Base-by-base conservation (phyloP, 1,139 yeast genomes). In the Blastobotrys ciferrii region DNA sequence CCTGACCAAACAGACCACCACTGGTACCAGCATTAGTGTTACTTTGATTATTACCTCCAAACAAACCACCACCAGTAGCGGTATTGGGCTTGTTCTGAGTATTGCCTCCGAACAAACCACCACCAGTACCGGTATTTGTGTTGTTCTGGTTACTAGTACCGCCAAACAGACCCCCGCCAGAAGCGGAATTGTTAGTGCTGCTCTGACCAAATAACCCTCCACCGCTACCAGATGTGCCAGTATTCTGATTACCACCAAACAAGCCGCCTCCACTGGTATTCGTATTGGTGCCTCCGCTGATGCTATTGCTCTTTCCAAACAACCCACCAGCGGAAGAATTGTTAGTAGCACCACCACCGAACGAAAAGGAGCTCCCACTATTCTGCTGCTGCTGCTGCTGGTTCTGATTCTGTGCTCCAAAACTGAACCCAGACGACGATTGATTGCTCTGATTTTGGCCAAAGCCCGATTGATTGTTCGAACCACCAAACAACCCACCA, bases 1-100 rank as follows among this genome's bases (percentile, higher is more conserved):
- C 4, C 7, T 17, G 25, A 18, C 62, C 60, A 39, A 44, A 49
- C 31, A 39, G 35, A 19, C 60, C 59, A 2, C 60, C 54, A 31
- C 60, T 51, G 28, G 31, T 37, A 15, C 28, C 19, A 17, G 45
- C 25, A 33, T 60, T 23, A 13, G 25, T 41, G 40, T 42, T 39
- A 38, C 45, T 48, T 13, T 38, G 45, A 19, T 37, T 37, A 13
- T 5, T 33, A 13, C 48, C 19, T 9, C 61, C 62, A 52, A 53
- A 60, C 38, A 53, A 47, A 3, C 58, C 57, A 14, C 62, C 36
- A 13, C 46, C 46, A 25, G 45, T 23, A 11, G n/a, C 7, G 15
- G 20, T 31, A 18, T 17, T 9, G 7, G 39, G 23, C 23, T 19
- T 19, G 32, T 25, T 42, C 32, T 15, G 11, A 42, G 36, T 35